phyloP scores from a whole-genome alignment of 805 yeast species.

The Cyberlindnera maritima region DNA sequence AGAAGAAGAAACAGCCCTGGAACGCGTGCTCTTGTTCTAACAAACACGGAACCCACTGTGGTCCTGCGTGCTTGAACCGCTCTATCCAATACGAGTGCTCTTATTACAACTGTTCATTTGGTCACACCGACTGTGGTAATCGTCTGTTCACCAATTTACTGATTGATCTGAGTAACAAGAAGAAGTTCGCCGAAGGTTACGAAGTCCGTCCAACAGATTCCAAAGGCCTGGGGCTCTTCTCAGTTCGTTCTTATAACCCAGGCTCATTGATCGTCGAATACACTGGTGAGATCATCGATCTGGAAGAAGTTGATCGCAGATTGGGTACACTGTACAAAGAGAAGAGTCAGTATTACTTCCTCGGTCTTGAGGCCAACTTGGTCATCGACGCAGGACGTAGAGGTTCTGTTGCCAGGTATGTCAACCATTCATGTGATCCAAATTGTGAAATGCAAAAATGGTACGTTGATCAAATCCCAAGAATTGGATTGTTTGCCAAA shows the following conservation, averaged over 20 bases:
- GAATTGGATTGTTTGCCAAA: constrained; percentile 46
- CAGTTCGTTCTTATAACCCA: constrained; percentile 32
- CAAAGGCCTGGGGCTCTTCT: neutral
- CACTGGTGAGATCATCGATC: constrained; percentile 46
- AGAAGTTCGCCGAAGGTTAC: neutral
- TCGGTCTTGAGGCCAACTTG: constrained; percentile 40
- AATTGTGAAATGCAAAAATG: constrained; percentile 49
- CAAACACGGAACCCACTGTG: too few species aligned
- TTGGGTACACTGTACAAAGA: constrained; percentile 32
- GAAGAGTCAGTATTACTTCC: constrained; percentile 29
- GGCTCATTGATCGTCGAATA: constrained; percentile 44
- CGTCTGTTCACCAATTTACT: neutral
- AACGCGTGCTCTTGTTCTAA: too few species aligned
- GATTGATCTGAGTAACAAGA: neutral
- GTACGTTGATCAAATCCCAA: constrained; percentile 43
- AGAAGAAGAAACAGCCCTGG: too few species aligned
- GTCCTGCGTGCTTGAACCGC: too few species aligned
- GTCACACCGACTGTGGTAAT: neutral
- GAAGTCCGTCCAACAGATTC: neutral
- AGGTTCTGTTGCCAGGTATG: constrained; percentile 49
- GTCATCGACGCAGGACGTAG: constrained; percentile 43
- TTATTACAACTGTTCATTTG: neutral
- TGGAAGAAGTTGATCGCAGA: constrained; percentile 36
- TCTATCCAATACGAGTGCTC: neutral
- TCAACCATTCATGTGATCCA: constrained; percentile 49